These are phyloP conservation scores for Globisporangium paddicum DNA, from an alignment of 352 stramenopile species.

Conservation along the genomic window DNA sequence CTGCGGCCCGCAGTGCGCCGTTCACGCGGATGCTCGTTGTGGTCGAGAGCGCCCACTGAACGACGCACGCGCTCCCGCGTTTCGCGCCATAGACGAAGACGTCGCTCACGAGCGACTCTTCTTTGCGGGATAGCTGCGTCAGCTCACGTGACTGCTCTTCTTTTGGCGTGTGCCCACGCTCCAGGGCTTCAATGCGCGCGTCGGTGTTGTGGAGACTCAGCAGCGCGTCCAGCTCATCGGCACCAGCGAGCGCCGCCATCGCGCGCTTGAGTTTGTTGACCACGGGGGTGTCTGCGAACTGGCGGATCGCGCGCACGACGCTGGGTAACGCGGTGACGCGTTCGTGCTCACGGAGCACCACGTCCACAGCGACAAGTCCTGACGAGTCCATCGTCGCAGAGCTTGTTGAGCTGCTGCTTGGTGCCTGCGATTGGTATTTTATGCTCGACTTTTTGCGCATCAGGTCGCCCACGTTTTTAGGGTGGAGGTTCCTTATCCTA, in stretches of 20 bases:
- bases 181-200: slow-evolving; percentile 7
- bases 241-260: background rate
- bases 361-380: slow-evolving; percentile 9
- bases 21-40: slow-evolving; percentile 1
- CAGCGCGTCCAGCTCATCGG: background rate
- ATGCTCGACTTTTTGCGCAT: no score
- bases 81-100: slow-evolving; percentile 12
- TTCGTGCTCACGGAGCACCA: slow-evolving; percentile 9
- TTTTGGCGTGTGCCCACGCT: background rate
- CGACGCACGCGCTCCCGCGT: background rate
- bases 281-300: slow-evolving; percentile 3
- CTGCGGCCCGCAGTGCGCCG: slow-evolving; percentile 4
- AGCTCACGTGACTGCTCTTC: background rate
- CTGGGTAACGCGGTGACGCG: background rate
- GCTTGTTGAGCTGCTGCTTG: background rate
- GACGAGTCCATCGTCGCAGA: background rate
- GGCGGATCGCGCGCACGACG: slow-evolving; percentile 10
- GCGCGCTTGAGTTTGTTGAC: slow-evolving; percentile 6
- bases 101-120: slow-evolving; percentile 5
- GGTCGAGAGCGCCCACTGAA: slow-evolving; percentile 3
- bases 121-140: background rate
- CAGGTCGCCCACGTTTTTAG: no score
- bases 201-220: background rate
- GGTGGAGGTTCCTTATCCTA: no score
- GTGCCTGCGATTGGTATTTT: background rate